Base-by-base conservation (phyloP, 2,329 filamentous ascomycete genomes). In the Colletotrichum liriopes region DNA sequence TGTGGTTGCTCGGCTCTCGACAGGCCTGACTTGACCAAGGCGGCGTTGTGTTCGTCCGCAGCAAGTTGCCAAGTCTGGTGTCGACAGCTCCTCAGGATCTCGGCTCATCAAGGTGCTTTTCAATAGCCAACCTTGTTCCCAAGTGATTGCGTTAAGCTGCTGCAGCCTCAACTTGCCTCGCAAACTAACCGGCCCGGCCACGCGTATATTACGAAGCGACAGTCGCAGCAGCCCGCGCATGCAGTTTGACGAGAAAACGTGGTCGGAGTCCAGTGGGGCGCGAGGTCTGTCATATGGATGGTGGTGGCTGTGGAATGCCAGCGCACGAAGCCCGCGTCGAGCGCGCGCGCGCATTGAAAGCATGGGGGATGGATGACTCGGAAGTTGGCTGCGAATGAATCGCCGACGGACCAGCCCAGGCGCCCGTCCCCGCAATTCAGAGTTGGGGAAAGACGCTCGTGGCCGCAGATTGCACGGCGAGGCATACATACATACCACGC, bases 271-370 rank as follows among this genome's bases (percentile, higher is more conserved):
- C 23, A 62, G 60, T 70, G 60, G 65, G 59, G 18, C 56, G 65
- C 37, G 39, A 32, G 45, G 41, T 47, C 20, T 58, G 65, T 52
- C 51, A 23, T 60, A 32, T 60, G 59, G 37, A 12, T 32, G 69
- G 58, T 41, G 69, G 70, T 72, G 70, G 65, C 70, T 65, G 70
- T 72, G 66, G 47, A 59, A 39, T 61, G 65, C 70, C 65, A 70
- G 65, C 70, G 60, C 65, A 72, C 54, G 54, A 59, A 29, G 32
- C 29, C 45, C 39, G 39, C 47, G 23, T 72, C 45, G 6, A 55
- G 51, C 67, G 65, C 49, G 55, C 55, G 35, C 55, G 67, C 68
- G 56, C 55, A 32, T 18, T 52, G 16, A 56, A 67, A 58, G 68
- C 26, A 62, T 68, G 58, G 26, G 43, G 41, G 45, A 29, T 54